Conservation (phyloP, 140 eudicot genomes). For the Senecio squalidus region DNA sequence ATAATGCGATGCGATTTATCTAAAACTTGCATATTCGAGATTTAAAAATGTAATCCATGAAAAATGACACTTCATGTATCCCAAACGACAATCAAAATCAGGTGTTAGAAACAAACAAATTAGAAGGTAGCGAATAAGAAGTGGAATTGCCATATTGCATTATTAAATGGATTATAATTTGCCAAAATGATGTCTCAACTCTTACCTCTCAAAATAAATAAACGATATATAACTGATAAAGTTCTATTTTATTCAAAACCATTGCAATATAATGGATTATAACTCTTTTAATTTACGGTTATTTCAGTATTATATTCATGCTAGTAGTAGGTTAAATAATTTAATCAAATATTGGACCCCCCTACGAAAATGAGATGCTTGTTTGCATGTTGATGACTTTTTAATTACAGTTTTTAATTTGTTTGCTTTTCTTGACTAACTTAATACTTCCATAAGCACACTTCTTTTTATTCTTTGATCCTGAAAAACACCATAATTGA, state of each 20-base stretch:
- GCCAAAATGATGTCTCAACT: neutral
- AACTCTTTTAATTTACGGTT: neutral
- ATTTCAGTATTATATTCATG: constrained; percentile 8
- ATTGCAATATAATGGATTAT: neutral
- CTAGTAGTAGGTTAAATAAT: constrained; percentile 6
- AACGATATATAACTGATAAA: too few relatives aligned
- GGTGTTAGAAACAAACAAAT: neutral
- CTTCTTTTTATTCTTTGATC: neutral
- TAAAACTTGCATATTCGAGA: too few relatives aligned
- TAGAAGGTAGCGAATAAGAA: neutral
- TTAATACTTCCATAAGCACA: neutral
- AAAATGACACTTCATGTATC: constrained; percentile 24
- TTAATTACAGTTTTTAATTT: neutral
- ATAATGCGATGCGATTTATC: too few relatives aligned
- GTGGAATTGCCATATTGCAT: constrained; percentile 13
- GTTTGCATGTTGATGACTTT: neutral
- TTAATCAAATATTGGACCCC: neutral
- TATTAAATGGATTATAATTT: neutral
- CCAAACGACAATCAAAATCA: constrained; percentile 27
- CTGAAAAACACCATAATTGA: neutral
- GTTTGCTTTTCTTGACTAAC: neutral
- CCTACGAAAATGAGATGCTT: constrained; percentile 3
- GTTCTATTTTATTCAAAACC: neutral
- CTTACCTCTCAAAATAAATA: neutral
- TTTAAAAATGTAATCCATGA: neutral